Evolutionary conservation across 2,329 filamentous ascomycete species (phyloP), one percentile per base, ranked within the genome.

Genomic region (Pseudocercospora crystallina): DNA sequence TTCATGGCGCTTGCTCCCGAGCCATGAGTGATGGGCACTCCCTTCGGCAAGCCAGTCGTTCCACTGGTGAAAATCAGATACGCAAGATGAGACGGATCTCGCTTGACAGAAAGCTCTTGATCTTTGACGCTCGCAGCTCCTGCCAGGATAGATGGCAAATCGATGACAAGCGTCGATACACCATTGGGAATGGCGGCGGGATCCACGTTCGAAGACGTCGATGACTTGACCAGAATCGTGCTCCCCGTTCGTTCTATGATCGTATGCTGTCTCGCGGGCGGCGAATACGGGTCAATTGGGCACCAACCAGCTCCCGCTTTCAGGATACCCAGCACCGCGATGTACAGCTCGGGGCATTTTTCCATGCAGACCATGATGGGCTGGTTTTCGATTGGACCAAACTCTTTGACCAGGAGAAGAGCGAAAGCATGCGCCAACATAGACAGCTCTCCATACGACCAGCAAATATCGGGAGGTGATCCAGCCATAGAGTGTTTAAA

Each of bases 261-360:
- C 8, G 52, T 39, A 47, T 47, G 52, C 39, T 54, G 52, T 47
- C 52, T 34, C 31, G 43, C 43, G 5, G 52, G 52, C 5, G 52
- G 52, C 8, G 52, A 54, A 29, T 54, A 54, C 0, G 73, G 70
- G 39, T 80, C 66, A 2, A 94, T 76, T 0, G 89, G 88, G 15
- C 94, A 71, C 63, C 92, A 92, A 10, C 83, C 88, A 61, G 83
- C 84, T 10, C 88, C 87, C 3, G 82, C 73, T 61, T 92, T 92
- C 14, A 88, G 69, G 17, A 86, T 78, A 2, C 82, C 89, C 17
- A 95, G 74, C 11, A 94, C 87, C 0, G 83, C 78, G 17, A 83
- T 75, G 61, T 94, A 95, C 0, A 94, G 71, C 20, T 82, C 68
- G 0, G 81, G 66, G 0, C 85, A 90, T 64, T 91, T 92, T 17